Base-by-base conservation (phyloP, 73 alveolate species). In the Stentor roeselii region DNA sequence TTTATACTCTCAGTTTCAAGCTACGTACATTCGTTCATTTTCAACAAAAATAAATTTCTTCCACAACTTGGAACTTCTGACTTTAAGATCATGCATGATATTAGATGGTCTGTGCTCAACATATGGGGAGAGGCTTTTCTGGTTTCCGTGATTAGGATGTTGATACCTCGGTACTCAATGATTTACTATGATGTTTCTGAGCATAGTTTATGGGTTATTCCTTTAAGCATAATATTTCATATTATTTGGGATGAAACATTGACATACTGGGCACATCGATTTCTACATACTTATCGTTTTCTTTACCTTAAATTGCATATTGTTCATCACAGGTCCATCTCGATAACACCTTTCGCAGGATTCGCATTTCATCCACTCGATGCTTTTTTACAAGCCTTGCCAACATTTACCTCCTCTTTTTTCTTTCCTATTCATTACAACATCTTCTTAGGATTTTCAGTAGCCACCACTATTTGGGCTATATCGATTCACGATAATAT, bases 361-460 rank as follows among this genome's bases (percentile, higher is more conserved):
- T 88, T 88, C 67, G 93, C 93, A 1, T 88, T 88, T 86, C 93
- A 88, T 76, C 93, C 93, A 37, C 39, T 88, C 32, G 93, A 88
- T 88, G 93, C 93, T n/a, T 88, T 88, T 86, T 84, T 85, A 3
- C 76, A 88, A 76, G 93, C 93, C 21, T 39, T 88, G 1, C 92
- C 92, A 1, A 31, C 86, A 36, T 88, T 88, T 78, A 86, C 92
- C 0, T 42, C 88, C 30, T 88, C 91, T 38, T 88, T 85, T 59
- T 11, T 88, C 34, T 88, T 88, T 59, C 93, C 93, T 3, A 61
- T 86, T 36, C 93, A 88, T 59, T 67, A 82, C 40, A 78, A 86
- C 37, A 59, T 88, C 3, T 84, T 75, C 32, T 82, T 88, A 21
- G 84, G 75, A 42, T 88, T 83, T 42, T 82, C 88, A 0, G 42